Conservation (phyloP, 345 rosid genomes). For the Eucalyptus regnans region DNA sequence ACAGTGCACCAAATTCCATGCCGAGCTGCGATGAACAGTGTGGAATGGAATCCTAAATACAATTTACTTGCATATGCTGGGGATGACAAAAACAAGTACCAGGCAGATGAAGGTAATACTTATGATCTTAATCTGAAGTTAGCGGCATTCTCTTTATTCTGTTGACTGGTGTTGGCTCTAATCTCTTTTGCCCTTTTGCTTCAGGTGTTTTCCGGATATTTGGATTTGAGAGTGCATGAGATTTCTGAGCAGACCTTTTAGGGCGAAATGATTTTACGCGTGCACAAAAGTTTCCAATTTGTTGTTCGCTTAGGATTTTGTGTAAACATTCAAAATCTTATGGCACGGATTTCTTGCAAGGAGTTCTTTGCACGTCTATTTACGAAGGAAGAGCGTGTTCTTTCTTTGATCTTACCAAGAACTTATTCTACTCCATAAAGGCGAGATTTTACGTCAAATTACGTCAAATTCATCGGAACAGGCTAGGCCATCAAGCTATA, state of each 20-base stretch:
- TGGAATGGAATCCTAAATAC: constrained; percentile 94
- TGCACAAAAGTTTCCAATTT: not conserved
- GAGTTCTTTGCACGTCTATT: not conserved
- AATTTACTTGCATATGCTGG: constrained; percentile 96
- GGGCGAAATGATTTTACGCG: not conserved
- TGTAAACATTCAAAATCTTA: not conserved
- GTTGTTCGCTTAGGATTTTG: not conserved
- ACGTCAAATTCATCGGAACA: not conserved
- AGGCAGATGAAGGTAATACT: constrained; percentile 75
- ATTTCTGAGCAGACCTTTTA: not conserved
- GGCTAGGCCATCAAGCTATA: not conserved
- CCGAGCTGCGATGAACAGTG: constrained; percentile 96
- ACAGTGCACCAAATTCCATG: constrained; percentile 88
- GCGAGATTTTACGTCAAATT: not conserved
- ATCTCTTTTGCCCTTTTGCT: not conserved
- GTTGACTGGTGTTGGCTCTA: not conserved
- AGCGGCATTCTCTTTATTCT: not conserved
- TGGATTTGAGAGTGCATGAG: constrained; percentile 68
- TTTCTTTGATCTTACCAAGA: not conserved
- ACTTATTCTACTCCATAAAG: too few relatives aligned
- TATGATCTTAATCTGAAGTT: not conserved
- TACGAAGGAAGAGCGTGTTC: not conserved
- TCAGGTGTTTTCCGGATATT: constrained; percentile 89
- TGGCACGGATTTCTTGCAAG: not conserved
- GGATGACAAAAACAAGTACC: constrained; percentile 92